Percentiles rank a stretch among this genome's conserved stretches.
These are phyloP conservation scores for Gyrodon lividus DNA, from an alignment of 768 basidiomycete genomes.

Conservation along the genomic window DNA sequence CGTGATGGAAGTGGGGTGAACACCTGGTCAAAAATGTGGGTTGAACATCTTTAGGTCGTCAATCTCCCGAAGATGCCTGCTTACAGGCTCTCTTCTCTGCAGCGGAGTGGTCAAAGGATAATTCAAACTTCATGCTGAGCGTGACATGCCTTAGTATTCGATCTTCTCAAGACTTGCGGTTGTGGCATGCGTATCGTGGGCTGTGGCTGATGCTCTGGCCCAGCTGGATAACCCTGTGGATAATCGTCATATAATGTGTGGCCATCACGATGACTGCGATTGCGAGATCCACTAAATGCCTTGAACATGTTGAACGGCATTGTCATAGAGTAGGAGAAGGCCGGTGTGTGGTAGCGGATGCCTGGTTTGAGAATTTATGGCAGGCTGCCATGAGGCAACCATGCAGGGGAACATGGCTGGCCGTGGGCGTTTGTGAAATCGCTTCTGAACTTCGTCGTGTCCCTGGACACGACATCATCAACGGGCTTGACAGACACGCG, in stretches of 20 bases:
- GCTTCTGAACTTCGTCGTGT: background rate
- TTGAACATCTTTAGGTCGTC: slow-evolving; percentile 7
- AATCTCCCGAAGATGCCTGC: slow-evolving; percentile 4
- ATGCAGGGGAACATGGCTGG: slow-evolving; percentile 26
- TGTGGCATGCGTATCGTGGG: slow-evolving; percentile 20
- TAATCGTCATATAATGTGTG: slow-evolving; percentile 23
- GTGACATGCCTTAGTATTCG: slow-evolving; percentile 26
- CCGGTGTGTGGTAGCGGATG: slow-evolving; percentile 10
- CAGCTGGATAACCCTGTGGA: slow-evolving; percentile 30
- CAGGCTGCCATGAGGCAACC: slow-evolving; percentile 28
- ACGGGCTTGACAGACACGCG: slow-evolving; percentile 3
- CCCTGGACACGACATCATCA: background rate
- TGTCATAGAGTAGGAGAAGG: slow-evolving; percentile 22
- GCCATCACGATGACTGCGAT: slow-evolving; percentile 27
- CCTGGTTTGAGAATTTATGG: slow-evolving; percentile 28
- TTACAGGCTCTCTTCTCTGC: slow-evolving; percentile 34
- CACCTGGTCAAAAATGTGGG: slow-evolving; percentile 16
- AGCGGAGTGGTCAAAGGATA: slow-evolving; percentile 11
- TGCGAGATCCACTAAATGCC: slow-evolving; percentile 35
- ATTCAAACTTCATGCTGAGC: background rate
- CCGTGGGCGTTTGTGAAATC: slow-evolving; percentile 21
- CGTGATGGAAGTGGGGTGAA: slow-evolving; percentile 35
- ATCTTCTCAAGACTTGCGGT: slow-evolving; percentile 24
- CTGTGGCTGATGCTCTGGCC: slow-evolving; percentile 26
- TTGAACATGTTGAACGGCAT: slow-evolving; percentile 40